Conservation (phyloP, 164 flowering plant genomes). For the Brasenia schreberi region DNA sequence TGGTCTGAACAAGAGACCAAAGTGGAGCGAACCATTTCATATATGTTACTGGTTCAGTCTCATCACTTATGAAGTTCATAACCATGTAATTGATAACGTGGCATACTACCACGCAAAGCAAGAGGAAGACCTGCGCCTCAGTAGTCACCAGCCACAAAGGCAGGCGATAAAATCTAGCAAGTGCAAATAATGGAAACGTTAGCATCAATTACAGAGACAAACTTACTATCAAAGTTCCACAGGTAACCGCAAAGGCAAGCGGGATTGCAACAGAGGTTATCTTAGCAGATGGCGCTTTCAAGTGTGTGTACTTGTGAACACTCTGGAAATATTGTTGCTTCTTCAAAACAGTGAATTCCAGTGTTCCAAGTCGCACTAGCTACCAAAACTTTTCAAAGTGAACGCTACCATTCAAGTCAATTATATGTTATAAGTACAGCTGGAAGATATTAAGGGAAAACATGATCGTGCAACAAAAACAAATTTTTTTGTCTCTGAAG, state of each 20-base stretch:
- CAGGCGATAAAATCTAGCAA: neutral
- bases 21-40: neutral
- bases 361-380: constrained; percentile 10
- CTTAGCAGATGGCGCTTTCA: constrained; percentile 56
- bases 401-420: neutral
- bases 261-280: constrained; percentile 73
- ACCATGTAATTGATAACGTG: too few species aligned
- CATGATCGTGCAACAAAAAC: too few species aligned
- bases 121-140: neutral
- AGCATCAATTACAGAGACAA: neutral
- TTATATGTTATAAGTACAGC: too few species aligned
- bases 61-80: too few species aligned
- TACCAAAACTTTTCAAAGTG: neutral
- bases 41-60: too few species aligned
- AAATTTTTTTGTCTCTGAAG: too few species aligned
- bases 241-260: constrained; percentile 36
- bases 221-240: constrained; percentile 42
- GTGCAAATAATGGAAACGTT: neutral
- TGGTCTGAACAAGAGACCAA: neutral
- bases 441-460: too few species aligned
- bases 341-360: constrained; percentile 15
- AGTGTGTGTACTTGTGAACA: constrained; percentile 47
- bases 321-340: constrained; percentile 50
- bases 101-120: neutral
- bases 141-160: neutral